Conservation (phyloP, 768 basidiomycete genomes). For the Sarcomyxa edulis region DNA sequence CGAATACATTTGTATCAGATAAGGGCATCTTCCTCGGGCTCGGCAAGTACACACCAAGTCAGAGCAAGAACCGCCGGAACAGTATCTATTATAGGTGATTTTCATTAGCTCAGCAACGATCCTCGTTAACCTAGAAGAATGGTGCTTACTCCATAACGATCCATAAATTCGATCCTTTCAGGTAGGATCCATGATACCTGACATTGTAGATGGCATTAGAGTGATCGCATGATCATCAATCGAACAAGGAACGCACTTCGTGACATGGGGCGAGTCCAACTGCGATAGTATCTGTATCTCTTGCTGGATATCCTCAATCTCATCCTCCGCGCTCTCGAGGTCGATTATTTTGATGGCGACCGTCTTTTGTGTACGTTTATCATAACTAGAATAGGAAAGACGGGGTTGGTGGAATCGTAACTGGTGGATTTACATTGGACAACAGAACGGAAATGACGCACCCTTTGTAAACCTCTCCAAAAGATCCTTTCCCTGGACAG, state of each 20-base stretch:
- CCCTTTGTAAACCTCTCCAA: conserved; percentile 99
- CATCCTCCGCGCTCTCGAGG: conserved; percentile 97
- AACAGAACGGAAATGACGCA: conserved; percentile 25
- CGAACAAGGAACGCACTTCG: conserved; percentile 58
- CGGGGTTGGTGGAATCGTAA: not conserved
- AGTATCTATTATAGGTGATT: no score
- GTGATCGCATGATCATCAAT: not conserved
- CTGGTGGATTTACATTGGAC: not conserved
- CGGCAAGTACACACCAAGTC: no score
- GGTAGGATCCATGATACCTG: conserved; percentile 94
- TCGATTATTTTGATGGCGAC: conserved; percentile 99
- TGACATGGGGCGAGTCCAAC: conserved; percentile 92
- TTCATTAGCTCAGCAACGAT: not conserved
- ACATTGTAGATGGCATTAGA: conserved; percentile 7
- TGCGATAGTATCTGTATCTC: conserved; percentile 98
- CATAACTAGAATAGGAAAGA: conserved; percentile 57
- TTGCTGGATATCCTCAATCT: conserved; percentile 99
- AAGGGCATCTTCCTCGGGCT: conserved; percentile 22
- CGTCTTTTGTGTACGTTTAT: conserved; percentile 92
- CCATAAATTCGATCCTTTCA: conserved; percentile 96
- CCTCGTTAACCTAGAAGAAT: not conserved
- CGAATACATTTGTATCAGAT: conserved; percentile 8
- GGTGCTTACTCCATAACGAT: conserved; percentile 91
- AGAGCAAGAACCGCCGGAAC: conserved; percentile 96
- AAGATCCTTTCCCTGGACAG: conserved; percentile 87